Base-by-base conservation (phyloP, 2,329 filamentous ascomycete species). In the Neopestalotiopsis sp. region DNA sequence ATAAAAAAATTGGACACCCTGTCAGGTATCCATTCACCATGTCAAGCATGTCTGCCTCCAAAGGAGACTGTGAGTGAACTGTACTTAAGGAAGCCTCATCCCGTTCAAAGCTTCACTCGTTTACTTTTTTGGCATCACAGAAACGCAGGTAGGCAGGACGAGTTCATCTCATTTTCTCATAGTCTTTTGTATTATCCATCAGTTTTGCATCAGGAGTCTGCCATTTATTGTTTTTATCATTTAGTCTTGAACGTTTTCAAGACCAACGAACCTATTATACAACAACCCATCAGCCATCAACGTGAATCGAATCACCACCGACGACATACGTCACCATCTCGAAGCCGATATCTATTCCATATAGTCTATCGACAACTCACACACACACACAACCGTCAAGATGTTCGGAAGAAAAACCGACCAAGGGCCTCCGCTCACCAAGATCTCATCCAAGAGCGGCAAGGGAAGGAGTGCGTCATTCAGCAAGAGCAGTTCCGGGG, bases 401-500 rank as follows among this genome's bases (percentile, higher is more conserved):
- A 88, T 87, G 87, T 88, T 87, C 74, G 80, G 81, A 73, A 82
- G 82, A 76, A 82, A 83, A 69, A 80, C 81, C 65, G 83, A 87
- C 53, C 76, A 77, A 42, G 80, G 80, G 28, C 81, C 78, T 42
- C 81, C 81, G 30, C 74, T 76, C 40, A 84, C 73, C 81, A 85
- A 81, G 79, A 88, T 85, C 79, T 87, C 87, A 69, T 85, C 86
- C 66, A 88, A 87, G 71, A 79, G 83, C 70, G 83, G 86, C 68
- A 87, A 86, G 71, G 88, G 86, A 72, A 85, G 86, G 4, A 87
- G 79, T 74, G 82, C 85, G 2, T 89, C 87, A 1, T 88, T 89
- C 75, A 86, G 82, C 76, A 88, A 87, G 71, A 84, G 85, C 30
- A 80, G 82, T 57, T 40, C 63, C 4, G 87, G 87, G 2, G 80